Percentiles rank a stretch among this genome's conserved stretches.
These are phyloP conservation scores for Canavalia ensiformis DNA, from an alignment of 306 rosid species.

Conservation along the genomic window DNA sequence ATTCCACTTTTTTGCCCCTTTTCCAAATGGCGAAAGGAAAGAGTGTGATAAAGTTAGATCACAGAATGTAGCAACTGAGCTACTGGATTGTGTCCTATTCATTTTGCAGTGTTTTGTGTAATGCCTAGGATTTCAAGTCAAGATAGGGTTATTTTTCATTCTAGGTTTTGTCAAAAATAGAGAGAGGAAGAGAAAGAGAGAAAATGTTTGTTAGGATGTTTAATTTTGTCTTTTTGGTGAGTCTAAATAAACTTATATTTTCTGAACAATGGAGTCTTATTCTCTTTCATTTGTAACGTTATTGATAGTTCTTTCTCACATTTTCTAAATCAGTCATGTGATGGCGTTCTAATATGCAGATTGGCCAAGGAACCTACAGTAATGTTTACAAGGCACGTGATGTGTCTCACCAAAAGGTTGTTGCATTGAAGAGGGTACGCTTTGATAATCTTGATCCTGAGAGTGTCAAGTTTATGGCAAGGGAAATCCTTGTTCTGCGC, in stretches of 20 bases:
- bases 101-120: not conserved
- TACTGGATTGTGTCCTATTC: not conserved
- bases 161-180: slow-evolving; percentile 4
- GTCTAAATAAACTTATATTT: slow-evolving; percentile 6
- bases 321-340: slow-evolving; percentile 36
- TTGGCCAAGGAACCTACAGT: slow-evolving; percentile 98
- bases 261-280: not conserved
- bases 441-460: slow-evolving; percentile 94
- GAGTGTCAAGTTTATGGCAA: slow-evolving; percentile 97
- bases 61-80: not conserved
- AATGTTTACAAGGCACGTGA: slow-evolving; percentile 96
- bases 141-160: not conserved
- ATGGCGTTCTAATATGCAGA: slow-evolving; percentile 66
- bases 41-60: slow-evolving; percentile 16
- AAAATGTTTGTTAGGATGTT: slow-evolving; percentile 1
- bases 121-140: slow-evolving; percentile 2
- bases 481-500: slow-evolving; percentile 92
- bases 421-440: slow-evolving; percentile 92
- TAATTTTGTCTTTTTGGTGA: slow-evolving; percentile 34
- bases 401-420: slow-evolving; percentile 67
- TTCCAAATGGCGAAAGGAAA: slow-evolving; percentile 5
- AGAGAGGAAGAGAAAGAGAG: not conserved
- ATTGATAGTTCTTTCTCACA: not conserved
- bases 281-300: not conserved
- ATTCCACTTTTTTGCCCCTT: slow-evolving; percentile 1